phyloP scores from a whole-genome alignment of 2,329 filamentous ascomycete genomes.

The Aureobasidium musti region DNA sequence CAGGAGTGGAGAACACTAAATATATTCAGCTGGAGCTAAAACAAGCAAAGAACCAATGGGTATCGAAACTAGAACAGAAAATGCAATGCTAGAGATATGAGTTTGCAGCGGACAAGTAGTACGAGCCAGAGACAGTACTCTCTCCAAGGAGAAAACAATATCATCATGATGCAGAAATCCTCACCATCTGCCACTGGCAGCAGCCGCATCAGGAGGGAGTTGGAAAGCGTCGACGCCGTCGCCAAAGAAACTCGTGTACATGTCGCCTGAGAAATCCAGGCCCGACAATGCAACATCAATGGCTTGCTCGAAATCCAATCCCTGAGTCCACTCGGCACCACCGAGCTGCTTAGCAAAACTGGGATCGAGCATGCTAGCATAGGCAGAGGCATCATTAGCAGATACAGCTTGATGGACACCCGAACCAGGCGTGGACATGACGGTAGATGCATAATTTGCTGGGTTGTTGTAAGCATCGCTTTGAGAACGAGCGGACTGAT shows the following conservation, averaged over 20 bases:
- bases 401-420: background rate
- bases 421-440: conserved; percentile 22
- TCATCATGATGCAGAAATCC: background rate
- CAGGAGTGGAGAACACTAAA: background rate
- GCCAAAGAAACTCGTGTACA: conserved; percentile 32
- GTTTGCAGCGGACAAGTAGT: background rate
- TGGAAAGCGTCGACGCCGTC: conserved; percentile 31
- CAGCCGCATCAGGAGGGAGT: conserved; percentile 24
- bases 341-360: conserved; percentile 20
- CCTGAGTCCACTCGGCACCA: conserved; percentile 30
- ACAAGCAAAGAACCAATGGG: background rate
- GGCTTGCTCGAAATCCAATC: conserved; percentile 32
- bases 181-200: conserved; percentile 23
- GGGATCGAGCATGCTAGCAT: conserved; percentile 25
- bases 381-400: conserved; percentile 8
- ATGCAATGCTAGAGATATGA: background rate
- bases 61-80: conserved; percentile 12
- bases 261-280: conserved; percentile 31
- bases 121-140: background rate
- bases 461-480: conserved; percentile 17
- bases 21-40: background rate
- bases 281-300: conserved; percentile 31
- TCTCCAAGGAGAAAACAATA: background rate
- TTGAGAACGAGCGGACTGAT: conserved; percentile 12
- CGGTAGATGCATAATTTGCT: conserved; percentile 9